These are phyloP conservation scores for Gilbertella persicaria DNA, from an alignment of 371 early-diverging fungal species.

Conservation along the genomic window DNA sequence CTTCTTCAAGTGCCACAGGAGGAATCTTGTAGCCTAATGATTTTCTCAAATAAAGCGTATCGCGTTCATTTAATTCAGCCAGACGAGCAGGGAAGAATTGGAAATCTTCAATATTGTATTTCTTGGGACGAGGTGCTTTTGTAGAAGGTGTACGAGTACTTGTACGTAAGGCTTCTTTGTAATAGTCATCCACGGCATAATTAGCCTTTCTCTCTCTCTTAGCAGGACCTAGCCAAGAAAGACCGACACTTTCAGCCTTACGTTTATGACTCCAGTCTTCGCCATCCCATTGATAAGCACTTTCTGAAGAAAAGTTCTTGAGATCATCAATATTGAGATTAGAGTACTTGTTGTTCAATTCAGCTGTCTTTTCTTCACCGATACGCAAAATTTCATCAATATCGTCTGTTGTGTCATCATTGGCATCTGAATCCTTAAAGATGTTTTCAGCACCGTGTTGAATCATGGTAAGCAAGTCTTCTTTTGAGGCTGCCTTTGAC, in stretches of 20 bases:
- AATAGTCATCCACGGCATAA: conserved; percentile 89
- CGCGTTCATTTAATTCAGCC: conserved; percentile 81
- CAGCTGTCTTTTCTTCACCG: conserved; percentile 91
- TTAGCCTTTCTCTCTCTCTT: conserved; percentile 88
- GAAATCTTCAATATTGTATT: conserved; percentile 73
- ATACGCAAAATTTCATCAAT: conserved; percentile 88
- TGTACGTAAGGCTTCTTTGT: conserved; percentile 74
- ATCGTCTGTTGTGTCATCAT: conserved; percentile 58
- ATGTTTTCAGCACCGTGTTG: conserved; percentile 95
- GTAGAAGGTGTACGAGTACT: conserved; percentile 52
- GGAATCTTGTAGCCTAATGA: conserved; percentile 65
- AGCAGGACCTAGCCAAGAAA: conserved; percentile 84
- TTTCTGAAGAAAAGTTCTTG: conserved; percentile 79
- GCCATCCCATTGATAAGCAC: conserved; percentile 95
- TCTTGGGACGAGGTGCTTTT: conserved; percentile 69
- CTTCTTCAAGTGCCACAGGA: conserved; percentile 32
- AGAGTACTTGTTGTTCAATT: conserved; percentile 86
- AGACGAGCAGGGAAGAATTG: conserved; percentile 92
- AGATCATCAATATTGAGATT: conserved; percentile 90
- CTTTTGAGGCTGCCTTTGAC: conserved; percentile 59
- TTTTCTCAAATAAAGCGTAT: conserved; percentile 66
- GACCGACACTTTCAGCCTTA: conserved; percentile 52
- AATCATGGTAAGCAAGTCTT: conserved; percentile 94
- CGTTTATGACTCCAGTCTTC: conserved; percentile 84
- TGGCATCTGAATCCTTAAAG: conserved; percentile 67